phyloP scores from a whole-genome alignment of 495 filamentous ascomycete species.

The Parathielavia appendiculata region DNA sequence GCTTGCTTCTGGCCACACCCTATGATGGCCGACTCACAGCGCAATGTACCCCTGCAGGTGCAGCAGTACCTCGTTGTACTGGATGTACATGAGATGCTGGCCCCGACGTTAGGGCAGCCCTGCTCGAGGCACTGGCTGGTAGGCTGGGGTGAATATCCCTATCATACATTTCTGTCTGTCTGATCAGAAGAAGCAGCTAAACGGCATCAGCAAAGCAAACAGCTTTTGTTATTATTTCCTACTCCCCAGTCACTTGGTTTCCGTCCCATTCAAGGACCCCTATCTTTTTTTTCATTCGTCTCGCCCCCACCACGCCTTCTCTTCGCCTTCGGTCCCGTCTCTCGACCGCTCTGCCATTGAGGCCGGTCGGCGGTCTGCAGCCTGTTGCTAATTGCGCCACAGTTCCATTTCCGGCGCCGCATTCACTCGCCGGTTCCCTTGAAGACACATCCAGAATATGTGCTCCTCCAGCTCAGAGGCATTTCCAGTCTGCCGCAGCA shows the following conservation, averaged over 20 bases:
- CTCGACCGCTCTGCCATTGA: slow-evolving; percentile 9
- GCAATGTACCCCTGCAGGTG: slow-evolving; percentile 30
- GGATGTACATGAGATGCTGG: slow-evolving; percentile 18
- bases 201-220: slow-evolving; percentile 19
- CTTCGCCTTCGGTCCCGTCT: slow-evolving; percentile 8
- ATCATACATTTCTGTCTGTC: not conserved
- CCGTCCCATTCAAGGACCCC: slow-evolving; percentile 9
- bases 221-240: not conserved
- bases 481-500: slow-evolving; percentile 5
- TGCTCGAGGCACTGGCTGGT: slow-evolving; percentile 15
- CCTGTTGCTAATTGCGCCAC: slow-evolving; percentile 18
- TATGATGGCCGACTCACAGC: slow-evolving; percentile 7
- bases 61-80: slow-evolving; percentile 33
- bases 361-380: slow-evolving; percentile 11
- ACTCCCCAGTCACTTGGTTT: slow-evolving; percentile 2
- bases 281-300: slow-evolving; percentile 9
- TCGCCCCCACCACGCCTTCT: slow-evolving; percentile 15
- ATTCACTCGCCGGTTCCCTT: slow-evolving; percentile 7
- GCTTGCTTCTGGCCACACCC: slow-evolving; percentile 7
- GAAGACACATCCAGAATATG: slow-evolving; percentile 1
- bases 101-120: slow-evolving; percentile 13
- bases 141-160: not conserved
- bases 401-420: slow-evolving; percentile 12
- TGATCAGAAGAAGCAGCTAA: slow-evolving; percentile 3
- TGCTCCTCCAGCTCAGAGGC: slow-evolving; percentile 3